A percentile compares a stretch with the other conserved stretches of the same genome.
phyloP scores from a whole-genome alignment of 306 rosid genomes.

The Castanea sativa region DNA sequence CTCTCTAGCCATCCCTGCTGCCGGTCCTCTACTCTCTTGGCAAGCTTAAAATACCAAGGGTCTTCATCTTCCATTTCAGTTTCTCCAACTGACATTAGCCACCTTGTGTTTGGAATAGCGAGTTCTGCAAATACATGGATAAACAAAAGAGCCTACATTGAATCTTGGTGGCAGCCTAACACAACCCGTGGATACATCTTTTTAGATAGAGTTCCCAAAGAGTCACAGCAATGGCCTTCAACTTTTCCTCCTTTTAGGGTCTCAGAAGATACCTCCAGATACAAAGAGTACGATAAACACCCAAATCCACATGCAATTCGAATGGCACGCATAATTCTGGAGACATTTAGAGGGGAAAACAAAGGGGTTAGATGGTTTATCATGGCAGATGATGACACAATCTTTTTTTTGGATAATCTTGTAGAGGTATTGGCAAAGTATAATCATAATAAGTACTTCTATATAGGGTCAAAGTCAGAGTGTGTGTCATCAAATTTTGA shows the following conservation, averaged over 20 bases:
- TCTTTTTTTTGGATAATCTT: background rate
- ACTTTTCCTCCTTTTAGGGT: background rate
- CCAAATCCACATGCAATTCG: background rate
- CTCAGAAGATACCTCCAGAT: background rate
- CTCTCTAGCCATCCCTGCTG: conserved; percentile 1
- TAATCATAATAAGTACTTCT: background rate
- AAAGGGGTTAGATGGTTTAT: background rate
- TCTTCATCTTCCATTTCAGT: background rate
- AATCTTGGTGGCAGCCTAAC: conserved; percentile 4
- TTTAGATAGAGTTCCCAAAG: background rate
- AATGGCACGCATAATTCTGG: background rate
- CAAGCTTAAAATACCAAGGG: background rate
- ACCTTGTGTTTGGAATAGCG: background rate
- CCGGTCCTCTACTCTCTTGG: background rate
- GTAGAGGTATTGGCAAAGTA: background rate
- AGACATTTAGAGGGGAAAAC: background rate
- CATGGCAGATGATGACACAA: conserved; percentile 5
- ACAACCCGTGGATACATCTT: background rate
- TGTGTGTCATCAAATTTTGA: background rate
- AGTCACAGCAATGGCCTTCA: background rate
- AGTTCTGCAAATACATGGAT: background rate
- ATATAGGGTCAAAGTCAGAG: background rate
- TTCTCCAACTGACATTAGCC: background rate
- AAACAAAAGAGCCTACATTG: background rate
- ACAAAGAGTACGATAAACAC: background rate